Evolutionary conservation across 345 rosid species (phyloP).

Genomic region (Linum tenue): DNA sequence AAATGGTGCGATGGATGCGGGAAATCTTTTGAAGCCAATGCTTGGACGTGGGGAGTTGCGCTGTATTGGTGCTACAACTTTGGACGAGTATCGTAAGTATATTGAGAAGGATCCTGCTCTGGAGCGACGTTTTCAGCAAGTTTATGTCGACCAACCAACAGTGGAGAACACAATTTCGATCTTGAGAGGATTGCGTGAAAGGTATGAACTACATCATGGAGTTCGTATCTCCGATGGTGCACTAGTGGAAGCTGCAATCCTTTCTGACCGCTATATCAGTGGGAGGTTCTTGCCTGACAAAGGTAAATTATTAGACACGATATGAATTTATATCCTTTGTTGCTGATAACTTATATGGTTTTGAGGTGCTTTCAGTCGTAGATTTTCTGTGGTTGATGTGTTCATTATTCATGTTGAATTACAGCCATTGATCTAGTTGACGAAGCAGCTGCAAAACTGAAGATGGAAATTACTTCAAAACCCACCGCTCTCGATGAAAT

Average conservation of each 20-base stretch:
- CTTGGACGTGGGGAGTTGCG: conserved; percentile 96
- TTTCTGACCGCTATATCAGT: conserved; percentile 95
- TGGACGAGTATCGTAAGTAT: conserved; percentile 92
- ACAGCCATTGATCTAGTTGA: conserved; percentile 98
- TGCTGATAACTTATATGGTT: not conserved
- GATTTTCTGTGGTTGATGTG: not conserved
- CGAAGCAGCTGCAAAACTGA: conserved; percentile 98
- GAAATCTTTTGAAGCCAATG: conserved; percentile 97
- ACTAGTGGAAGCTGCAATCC: conserved; percentile 92
- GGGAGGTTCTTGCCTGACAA: conserved; percentile 97
- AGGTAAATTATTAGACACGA: conserved; percentile 33
- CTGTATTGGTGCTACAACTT: conserved; percentile 94
- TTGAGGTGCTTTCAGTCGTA: not conserved
- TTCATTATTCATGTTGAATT: not conserved
- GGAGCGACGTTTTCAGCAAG: conserved; percentile 99
- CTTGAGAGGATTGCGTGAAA: conserved; percentile 90
- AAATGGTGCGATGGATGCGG: conserved; percentile 99
- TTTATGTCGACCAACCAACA: conserved; percentile 91
- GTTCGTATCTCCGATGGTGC: conserved; percentile 97
- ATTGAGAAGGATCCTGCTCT: conserved; percentile 98
- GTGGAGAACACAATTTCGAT: conserved; percentile 87
- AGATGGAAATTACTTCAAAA: conserved; percentile 98
- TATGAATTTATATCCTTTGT: not conserved
- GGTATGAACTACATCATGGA: conserved; percentile 98
- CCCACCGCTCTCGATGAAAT: conserved; percentile 98